These are phyloP conservation scores for Antitrichia curtipendula DNA, from an alignment of 225 moss, liverwort and hornwort genomes.

Conservation along the genomic window DNA sequence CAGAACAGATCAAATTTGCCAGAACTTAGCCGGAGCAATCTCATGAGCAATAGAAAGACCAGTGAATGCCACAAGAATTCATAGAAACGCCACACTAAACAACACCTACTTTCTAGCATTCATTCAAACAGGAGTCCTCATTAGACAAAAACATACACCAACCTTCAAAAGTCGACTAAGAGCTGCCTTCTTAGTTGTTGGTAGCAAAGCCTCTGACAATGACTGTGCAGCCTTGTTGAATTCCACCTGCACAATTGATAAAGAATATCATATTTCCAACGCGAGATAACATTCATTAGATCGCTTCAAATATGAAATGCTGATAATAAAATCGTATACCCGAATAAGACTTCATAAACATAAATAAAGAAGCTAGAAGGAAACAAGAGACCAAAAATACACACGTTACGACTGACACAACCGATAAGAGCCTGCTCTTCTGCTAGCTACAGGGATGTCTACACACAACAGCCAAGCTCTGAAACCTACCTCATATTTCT, in stretches of 20 bases:
- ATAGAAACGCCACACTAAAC: background rate
- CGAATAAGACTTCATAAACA: background rate
- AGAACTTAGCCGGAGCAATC: background rate
- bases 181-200: constrained; percentile 89
- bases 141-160: background rate
- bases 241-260: constrained; percentile 53
- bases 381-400: background rate
- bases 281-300: background rate
- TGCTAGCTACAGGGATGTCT: background rate
- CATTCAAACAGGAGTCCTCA: background rate
- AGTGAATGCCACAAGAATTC: background rate
- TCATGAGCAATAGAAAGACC: background rate
- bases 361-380: background rate
- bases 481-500: constrained; percentile 85
- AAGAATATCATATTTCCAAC: background rate
- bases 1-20: background rate
- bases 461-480: background rate
- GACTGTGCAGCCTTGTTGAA: constrained; percentile 99
- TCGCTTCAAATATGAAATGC: background rate
- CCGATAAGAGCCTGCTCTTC: background rate
- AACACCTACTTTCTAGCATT: background rate
- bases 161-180: constrained; percentile 85
- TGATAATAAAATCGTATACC: background rate
- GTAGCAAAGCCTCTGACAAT: constrained; percentile 80
- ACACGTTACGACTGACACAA: background rate